Evolutionary conservation across 2,329 filamentous ascomycete genomes (phyloP), one percentile per base, ranked within the genome.

Genomic region (Pestalotiopsis sp.): DNA sequence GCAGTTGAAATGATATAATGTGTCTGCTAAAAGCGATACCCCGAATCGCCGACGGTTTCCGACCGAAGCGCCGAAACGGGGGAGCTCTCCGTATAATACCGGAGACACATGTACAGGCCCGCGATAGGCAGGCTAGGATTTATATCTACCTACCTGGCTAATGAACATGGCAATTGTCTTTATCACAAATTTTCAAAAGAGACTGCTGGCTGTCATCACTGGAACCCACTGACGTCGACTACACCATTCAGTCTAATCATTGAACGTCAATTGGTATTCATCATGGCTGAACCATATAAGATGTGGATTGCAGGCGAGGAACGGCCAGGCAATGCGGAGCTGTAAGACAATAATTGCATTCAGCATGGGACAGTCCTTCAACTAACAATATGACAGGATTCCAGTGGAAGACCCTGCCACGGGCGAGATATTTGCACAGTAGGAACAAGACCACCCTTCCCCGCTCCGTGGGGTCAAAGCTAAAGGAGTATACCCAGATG

Each of bases 361-460:
- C n/a, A n/a, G n/a, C n/a, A 52, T 6, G 20, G 3, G 20, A 9
- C 3, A 52, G 17, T 3, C 14, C 20, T 52, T 9, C 61, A 7
- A 66, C 66, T 64, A 12, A 61, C 56, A 57, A 31, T 27, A 68
- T 67, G 23, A 52, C 49, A 88, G 86, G 56, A 83, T 90, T 66
- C 77, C 82, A 0, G 75, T 89, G 57, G 84, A 88, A 71, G 82
- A 89, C 71, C 87, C 87, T 14, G 80, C 86, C 0, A 87, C 82
- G 0, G 84, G 85, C 23, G 81, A 87, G 62, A 78, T 85, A 6
- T 86, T 89, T 68, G 84, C 86, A 49, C 74, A 83, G 84, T 86
- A 74, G 7, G 58, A 57, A 25, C 45, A 38, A 31, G n/a, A 38
- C 57, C 11, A 56, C 6, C 13, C 41, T 23, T 36, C 38, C 62